Conservation (phyloP, 352 stramenopile species). For the Blastocystis hominis region DNA sequence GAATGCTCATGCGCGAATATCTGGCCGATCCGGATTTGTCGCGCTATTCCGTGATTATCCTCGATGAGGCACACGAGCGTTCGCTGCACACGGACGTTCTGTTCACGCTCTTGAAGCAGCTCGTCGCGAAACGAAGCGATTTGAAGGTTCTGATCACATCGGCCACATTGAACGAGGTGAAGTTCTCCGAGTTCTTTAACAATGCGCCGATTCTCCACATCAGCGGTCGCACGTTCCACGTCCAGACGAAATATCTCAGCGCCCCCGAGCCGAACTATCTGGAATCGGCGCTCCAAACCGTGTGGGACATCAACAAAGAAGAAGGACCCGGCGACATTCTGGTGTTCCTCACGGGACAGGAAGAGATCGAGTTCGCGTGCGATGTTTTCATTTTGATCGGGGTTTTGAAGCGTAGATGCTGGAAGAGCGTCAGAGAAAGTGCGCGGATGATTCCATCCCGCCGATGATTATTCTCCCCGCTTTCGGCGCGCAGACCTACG, state of each 20-base stretch:
- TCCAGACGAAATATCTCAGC: slow-evolving; percentile 94
- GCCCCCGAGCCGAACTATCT: slow-evolving; percentile 94
- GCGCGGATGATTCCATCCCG: slow-evolving; percentile 70
- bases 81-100: slow-evolving; percentile 94
- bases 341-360: slow-evolving; percentile 92
- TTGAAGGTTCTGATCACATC: slow-evolving; percentile 80
- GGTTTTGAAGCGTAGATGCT: background rate
- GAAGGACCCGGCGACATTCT: slow-evolving; percentile 94
- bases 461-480: slow-evolving; percentile 95
- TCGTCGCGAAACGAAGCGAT: slow-evolving; percentile 68
- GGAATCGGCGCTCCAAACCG: slow-evolving; percentile 87
- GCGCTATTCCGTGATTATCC: slow-evolving; percentile 79
- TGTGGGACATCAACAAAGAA: slow-evolving; percentile 97
- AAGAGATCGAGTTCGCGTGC: slow-evolving; percentile 60
- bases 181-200: slow-evolving; percentile 73
- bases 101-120: slow-evolving; percentile 79
- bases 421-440: background rate
- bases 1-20: slow-evolving; percentile 97
- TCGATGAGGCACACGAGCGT: slow-evolving; percentile 94
- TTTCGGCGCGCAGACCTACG: slow-evolving; percentile 88
- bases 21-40: slow-evolving; percentile 85
- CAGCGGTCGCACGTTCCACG: slow-evolving; percentile 88
- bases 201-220: slow-evolving; percentile 96
- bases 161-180: slow-evolving; percentile 72
- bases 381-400: background rate